phyloP scores from a whole-genome alignment of 305 asterid species.

The Fraxinus floribunda region DNA sequence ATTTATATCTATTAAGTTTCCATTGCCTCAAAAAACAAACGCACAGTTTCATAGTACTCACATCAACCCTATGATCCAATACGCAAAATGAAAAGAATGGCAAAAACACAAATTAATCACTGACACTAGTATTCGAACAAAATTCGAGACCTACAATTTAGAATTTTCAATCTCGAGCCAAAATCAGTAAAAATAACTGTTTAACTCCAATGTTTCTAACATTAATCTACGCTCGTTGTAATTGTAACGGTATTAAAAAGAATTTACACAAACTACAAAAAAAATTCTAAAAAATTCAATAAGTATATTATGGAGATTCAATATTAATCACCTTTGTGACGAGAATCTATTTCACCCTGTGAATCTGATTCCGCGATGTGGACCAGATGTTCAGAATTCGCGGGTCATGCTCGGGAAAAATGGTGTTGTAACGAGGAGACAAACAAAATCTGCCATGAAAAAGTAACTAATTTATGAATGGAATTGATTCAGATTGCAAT shows the following conservation, averaged over 20 bases:
- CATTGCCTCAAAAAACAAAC: slow-evolving; percentile 26
- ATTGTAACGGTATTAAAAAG: neutral
- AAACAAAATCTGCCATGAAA: neutral
- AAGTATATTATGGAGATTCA: neutral
- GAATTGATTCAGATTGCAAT: slow-evolving; percentile 17
- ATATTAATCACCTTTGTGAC: neutral
- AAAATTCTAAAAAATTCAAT: neutral
- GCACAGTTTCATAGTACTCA: slow-evolving; percentile 15
- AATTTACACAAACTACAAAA: neutral
- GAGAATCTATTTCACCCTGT: neutral
- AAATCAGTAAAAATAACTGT: neutral
- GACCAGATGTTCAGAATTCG: neutral
- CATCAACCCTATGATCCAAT: slow-evolving; percentile 24
- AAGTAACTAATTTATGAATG: slow-evolving; percentile 7
- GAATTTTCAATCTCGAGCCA: slow-evolving; percentile 18
- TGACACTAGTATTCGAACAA: neutral
- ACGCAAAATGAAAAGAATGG: neutral
- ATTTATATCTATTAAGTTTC: slow-evolving; percentile 26
- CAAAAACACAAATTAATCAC: neutral
- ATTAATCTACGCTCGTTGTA: neutral
- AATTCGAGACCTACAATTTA: neutral
- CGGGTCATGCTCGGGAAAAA: slow-evolving; percentile 14
- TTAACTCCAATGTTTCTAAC: neutral
- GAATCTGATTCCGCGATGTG: neutral
- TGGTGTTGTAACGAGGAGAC: slow-evolving; percentile 14